Evolutionary conservation across 2,329 filamentous ascomycete species (phyloP).

Genomic region (Didymella lethalis): DNA sequence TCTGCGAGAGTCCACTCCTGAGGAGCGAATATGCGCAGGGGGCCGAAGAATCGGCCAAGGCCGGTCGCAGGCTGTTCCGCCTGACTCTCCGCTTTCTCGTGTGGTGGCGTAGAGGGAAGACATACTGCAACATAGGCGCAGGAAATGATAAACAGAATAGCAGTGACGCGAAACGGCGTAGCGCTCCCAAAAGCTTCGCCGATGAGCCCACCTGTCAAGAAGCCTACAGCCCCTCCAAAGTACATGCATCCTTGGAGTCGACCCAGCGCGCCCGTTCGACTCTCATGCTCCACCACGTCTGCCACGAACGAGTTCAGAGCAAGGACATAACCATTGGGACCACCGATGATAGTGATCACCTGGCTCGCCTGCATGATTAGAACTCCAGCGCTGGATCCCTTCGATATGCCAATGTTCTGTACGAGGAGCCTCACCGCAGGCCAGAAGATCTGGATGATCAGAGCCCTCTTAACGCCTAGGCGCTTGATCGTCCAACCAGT

Average conservation of each 20-base stretch:
- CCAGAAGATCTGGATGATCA: constrained; percentile 69
- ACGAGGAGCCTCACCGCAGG: constrained; percentile 69
- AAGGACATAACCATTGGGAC: constrained; percentile 73
- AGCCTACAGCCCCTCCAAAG: constrained; percentile 71
- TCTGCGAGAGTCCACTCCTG: constrained; percentile 61
- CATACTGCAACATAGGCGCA: constrained; percentile 53
- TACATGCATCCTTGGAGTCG: constrained; percentile 71
- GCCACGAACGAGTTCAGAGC: constrained; percentile 73
- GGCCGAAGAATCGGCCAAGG: constrained; percentile 67
- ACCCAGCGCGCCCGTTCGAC: constrained; percentile 71
- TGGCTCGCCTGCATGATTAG: constrained; percentile 72
- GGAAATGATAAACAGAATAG: constrained; percentile 61
- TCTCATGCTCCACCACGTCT: constrained; percentile 67
- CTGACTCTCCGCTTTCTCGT: constrained; percentile 35
- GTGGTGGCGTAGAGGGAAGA: constrained; percentile 58
- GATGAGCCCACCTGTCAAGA: constrained; percentile 69
- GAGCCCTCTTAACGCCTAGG: constrained; percentile 68
- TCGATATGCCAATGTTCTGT: constrained; percentile 70
- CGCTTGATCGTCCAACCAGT: constrained; percentile 72
- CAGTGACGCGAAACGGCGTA: constrained; percentile 70
- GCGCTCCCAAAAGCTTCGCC: constrained; percentile 70
- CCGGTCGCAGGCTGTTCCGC: constrained; percentile 42
- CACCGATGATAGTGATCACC: constrained; percentile 72
- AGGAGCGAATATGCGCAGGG: constrained; percentile 68
- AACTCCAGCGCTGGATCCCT: constrained; percentile 69